Percentiles rank a stretch among this genome's conserved stretches.
These are phyloP conservation scores for Phytophthora boehmeriae DNA, from an alignment of 352 stramenopile species.

Conservation along the genomic window DNA sequence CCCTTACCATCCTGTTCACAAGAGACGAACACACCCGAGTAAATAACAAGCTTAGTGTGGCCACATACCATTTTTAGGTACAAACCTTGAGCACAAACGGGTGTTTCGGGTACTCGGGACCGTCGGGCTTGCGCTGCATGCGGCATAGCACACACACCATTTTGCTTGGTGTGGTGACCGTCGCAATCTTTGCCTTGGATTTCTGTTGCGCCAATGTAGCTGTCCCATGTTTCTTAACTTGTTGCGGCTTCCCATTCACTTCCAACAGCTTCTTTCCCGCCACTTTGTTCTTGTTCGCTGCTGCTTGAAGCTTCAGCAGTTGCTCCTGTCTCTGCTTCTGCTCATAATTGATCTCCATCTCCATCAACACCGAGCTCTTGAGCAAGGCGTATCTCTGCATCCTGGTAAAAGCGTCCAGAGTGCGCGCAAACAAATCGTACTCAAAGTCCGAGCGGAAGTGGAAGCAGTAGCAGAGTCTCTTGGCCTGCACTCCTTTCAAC, in stretches of 20 bases:
- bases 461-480: conserved; percentile 66
- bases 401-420: conserved; percentile 35
- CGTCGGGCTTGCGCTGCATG: conserved; percentile 30
- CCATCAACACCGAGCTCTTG: conserved; percentile 54
- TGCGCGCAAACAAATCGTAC: conserved; percentile 56
- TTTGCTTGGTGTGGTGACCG: conserved; percentile 20
- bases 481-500: conserved; percentile 10
- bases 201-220: conserved; percentile 7
- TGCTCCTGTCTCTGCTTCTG: conserved; percentile 20
- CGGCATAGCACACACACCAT: conserved; percentile 60
- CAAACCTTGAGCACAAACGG: conserved; percentile 77
- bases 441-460: conserved; percentile 63
- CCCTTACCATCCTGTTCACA: conserved; percentile 53
- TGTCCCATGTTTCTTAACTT: conserved; percentile 4
- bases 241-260: conserved; percentile 4
- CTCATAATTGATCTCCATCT: conserved; percentile 57
- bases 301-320: conserved; percentile 11
- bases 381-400: conserved; percentile 56
- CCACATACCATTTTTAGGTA: not conserved
- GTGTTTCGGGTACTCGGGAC: conserved; percentile 52
- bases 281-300: conserved; percentile 10
- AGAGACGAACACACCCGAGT: too few relatives aligned
- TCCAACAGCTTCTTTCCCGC: conserved; percentile 23
- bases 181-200: conserved; percentile 9
- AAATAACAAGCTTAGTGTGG: too few relatives aligned